Percentiles rank a stretch among this genome's conserved stretches.
phyloP scores from a whole-genome alignment of 768 basidiomycete species.

The Boletus coccyginus region DNA sequence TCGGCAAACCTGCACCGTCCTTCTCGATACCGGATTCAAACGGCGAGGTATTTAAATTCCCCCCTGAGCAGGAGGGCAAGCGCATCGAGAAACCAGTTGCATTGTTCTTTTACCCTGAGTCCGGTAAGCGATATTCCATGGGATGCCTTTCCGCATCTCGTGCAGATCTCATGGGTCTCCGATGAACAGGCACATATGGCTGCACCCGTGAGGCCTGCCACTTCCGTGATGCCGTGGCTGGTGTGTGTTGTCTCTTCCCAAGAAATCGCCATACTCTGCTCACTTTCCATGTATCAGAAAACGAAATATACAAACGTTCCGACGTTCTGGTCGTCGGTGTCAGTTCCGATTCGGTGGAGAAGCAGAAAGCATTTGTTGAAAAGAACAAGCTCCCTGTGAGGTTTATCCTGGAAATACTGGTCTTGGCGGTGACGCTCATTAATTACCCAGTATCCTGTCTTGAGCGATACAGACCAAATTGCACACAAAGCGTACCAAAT shows the following conservation, averaged over 20 bases:
- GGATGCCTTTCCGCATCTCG: neutral
- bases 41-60: slow-evolving; percentile 58
- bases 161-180: neutral
- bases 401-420: neutral
- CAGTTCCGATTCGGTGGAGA: slow-evolving; percentile 66
- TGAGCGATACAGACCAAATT: slow-evolving; percentile 67
- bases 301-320: slow-evolving; percentile 60
- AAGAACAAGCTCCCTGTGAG: slow-evolving; percentile 63
- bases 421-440: neutral
- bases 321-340: slow-evolving; percentile 71
- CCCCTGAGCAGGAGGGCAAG: slow-evolving; percentile 48
- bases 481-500: slow-evolving; percentile 64
- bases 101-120: slow-evolving; percentile 77
- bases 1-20: slow-evolving; percentile 63
- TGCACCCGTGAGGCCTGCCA: slow-evolving; percentile 83
- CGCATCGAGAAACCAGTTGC: slow-evolving; percentile 49
- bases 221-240: slow-evolving; percentile 74
- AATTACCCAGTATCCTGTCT: slow-evolving; percentile 61
- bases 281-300: slow-evolving; percentile 39
- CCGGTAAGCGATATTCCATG: slow-evolving; percentile 43
- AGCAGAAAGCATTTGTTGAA: slow-evolving; percentile 74
- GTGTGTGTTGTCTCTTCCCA: slow-evolving; percentile 35
- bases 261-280: neutral
- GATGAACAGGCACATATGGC: slow-evolving; percentile 56
- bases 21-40: slow-evolving; percentile 64